Evolutionary conservation across 2,329 filamentous ascomycete genomes (phyloP), one percentile per base, ranked within the genome.

Genomic region (Didymella exigua): DNA sequence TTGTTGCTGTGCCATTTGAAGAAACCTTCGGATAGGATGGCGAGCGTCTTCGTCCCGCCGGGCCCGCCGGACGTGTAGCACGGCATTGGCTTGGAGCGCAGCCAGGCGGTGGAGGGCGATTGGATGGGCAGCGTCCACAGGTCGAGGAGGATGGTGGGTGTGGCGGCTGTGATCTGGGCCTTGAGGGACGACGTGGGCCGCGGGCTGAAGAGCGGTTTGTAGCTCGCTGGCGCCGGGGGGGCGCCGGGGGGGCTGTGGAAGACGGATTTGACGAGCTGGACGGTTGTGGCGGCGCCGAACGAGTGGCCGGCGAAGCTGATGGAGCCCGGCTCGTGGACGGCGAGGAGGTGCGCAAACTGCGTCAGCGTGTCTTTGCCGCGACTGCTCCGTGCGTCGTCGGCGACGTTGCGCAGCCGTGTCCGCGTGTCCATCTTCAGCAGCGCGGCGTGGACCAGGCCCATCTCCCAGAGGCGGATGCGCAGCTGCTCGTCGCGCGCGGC

Each of bases 281-380:
- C 82, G 18, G 85, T 80, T 0, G 89, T 91, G 0, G 89, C 84
- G 1, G 87, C 88, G 19, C 91, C 91, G 62, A 96, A 96, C 16
- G 88, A 91, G 73, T 96, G 91, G 4, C 91, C 91, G 0, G 84
- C 85, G 70, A 90, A 93, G 36, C 87, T 84, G 40, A 96, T 86
- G 47, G 82, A 84, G 1, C 91, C 91, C 0, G 90, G 89, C 8
- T 83, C 80, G 54, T 87, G 84, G 4, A 96, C 82, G 58, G 90
- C 82, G 41, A 95, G 80, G 49, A 77, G 78, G n/a, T 78, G 77
- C 23, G 79, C 73, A 56, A 96, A 88, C 67, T 84, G 82, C 10
- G 76, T 72, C 0, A 93, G 77, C 3, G 84, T 68, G 45, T 77
- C 77, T 16, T 72, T 71, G 2, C 68, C 68, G 60, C 69, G 68